A percentile compares a stretch with the other conserved stretches of the same genome.
Evolutionary conservation across 148 eudicot genomes (phyloP).

Genomic region (Talinum fruticosum): DNA sequence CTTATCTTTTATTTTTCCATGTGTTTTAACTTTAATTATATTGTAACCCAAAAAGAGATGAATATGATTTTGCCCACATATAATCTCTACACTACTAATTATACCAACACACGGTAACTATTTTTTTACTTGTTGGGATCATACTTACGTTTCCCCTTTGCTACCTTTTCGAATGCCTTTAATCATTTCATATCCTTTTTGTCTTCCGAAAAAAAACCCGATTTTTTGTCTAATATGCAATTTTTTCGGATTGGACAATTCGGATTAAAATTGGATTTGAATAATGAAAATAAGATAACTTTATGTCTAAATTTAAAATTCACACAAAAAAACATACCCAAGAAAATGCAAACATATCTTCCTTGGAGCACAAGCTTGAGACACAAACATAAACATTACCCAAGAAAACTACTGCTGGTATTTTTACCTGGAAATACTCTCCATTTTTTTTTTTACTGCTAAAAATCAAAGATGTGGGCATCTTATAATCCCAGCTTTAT

Average conservation of each 20-base stretch:
- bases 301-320: too few relatives aligned
- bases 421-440: neutral
- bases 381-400: neutral
- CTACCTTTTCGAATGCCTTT: neutral
- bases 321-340: neutral
- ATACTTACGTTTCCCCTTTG: neutral
- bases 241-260: too few relatives aligned
- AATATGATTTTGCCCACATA: conserved; percentile 9
- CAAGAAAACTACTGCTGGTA: neutral
- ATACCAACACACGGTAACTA: neutral
- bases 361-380: conserved; percentile 3
- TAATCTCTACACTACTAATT: neutral
- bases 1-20: conserved; percentile 14
- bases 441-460: neutral
- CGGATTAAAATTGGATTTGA: too few relatives aligned
- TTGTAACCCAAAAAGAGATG: neutral
- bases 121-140: neutral
- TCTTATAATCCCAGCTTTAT: conserved; percentile 14
- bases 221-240: too few relatives aligned
- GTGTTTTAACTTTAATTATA: too few relatives aligned
- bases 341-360: neutral
- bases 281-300: too few relatives aligned
- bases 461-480: conserved; percentile 13
- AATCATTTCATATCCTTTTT: neutral
- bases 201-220: too few relatives aligned